Base-by-base conservation (phyloP, 306 rosid genomes). In the Phaseolus lunatus region DNA sequence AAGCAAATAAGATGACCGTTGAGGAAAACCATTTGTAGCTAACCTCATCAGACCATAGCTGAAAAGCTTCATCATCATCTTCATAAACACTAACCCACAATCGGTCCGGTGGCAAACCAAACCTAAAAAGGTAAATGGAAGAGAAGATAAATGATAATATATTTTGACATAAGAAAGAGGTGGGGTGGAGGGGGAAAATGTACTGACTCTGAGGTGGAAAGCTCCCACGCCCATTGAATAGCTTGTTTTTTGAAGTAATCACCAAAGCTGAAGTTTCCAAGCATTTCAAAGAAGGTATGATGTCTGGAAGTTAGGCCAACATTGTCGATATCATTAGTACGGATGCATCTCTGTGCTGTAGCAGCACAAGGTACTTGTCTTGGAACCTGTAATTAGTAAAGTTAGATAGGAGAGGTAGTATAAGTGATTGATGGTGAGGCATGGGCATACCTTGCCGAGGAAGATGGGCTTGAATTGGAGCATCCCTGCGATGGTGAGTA, bases 201-300 rank as follows among this genome's bases (percentile, higher is more conserved):
- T 50, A 85, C 90, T 75, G 86, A 94, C 98, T 94, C 93, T 8
- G 77, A 22, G 68, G 97, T 94, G 31, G 98, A 67, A 80, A 94
- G 90, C 54, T 94, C 95, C 98, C 98, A 94, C 10, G 98, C 98
- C 98, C 97, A 94, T 37, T 67, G 81, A 84, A 92, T 92, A 71
- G 97, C 98, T 80, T 94, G 93, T 83, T 78, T 83, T 89, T 94
- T 94, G 92, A 94, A 94, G 92, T 90, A 94, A 89, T 94, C 92
- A 33, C 97, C 97, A 87, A 92, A 92, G 86, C 96, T 94, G 87
- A 94, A 94, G 87, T 94, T 94, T 61, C 97, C 98, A 73, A 94
- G 98, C 98, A 94, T 92, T 87, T 94, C 97, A 77, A 94, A 94
- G 75, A 94, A 92, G 66, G 97, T 92, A 13, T 94, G 98, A 83